phyloP scores from a whole-genome alignment of 805 yeast species.

The Cyberlindnera samutprakarnensis region DNA sequence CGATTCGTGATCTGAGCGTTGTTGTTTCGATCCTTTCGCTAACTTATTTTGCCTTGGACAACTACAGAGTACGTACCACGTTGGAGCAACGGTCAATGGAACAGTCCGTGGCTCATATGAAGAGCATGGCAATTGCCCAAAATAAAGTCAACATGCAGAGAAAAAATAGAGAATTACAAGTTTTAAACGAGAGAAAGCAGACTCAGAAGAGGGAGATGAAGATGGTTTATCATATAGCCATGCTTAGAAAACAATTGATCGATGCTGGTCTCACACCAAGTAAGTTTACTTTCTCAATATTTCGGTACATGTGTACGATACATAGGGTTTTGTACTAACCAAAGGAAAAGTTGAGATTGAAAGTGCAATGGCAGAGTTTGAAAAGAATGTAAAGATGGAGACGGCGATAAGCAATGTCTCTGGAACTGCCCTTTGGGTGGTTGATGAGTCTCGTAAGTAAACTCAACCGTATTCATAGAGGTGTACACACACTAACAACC shows the following conservation, averaged over 20 bases:
- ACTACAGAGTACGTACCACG: slow-evolving; percentile 34
- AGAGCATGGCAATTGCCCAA: slow-evolving; percentile 31
- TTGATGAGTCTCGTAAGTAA: slow-evolving; percentile 34
- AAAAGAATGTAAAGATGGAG: slow-evolving; percentile 49
- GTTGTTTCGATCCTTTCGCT: slow-evolving; percentile 36
- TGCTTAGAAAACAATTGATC: slow-evolving; percentile 51
- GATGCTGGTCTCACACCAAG: slow-evolving; percentile 53
- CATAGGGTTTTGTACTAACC: slow-evolving; percentile 7
- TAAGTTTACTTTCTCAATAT: slow-evolving; percentile 8
- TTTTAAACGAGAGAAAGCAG: slow-evolving; percentile 43
- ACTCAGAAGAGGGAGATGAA: slow-evolving; percentile 43
- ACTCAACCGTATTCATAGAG: no score
- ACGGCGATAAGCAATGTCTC: slow-evolving; percentile 47
- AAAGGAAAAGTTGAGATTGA: slow-evolving; percentile 34
- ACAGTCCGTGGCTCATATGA: slow-evolving; percentile 25
- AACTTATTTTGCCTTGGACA: slow-evolving; percentile 44
- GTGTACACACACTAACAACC: slow-evolving; percentile 4
- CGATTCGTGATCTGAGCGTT: slow-evolving; percentile 32
- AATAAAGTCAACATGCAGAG: slow-evolving; percentile 41
- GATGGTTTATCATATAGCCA: slow-evolving; percentile 61
- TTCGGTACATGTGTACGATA: no score
- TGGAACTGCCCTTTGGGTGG: slow-evolving; percentile 53
- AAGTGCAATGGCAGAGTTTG: slow-evolving; percentile 46
- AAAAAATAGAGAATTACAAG: slow-evolving; percentile 43
- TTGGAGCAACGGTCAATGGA: slow-evolving; percentile 26